Evolutionary conservation across 768 basidiomycete species (phyloP), one percentile per base, ranked within the genome.

Genomic region (Termitomyces sp.): DNA sequence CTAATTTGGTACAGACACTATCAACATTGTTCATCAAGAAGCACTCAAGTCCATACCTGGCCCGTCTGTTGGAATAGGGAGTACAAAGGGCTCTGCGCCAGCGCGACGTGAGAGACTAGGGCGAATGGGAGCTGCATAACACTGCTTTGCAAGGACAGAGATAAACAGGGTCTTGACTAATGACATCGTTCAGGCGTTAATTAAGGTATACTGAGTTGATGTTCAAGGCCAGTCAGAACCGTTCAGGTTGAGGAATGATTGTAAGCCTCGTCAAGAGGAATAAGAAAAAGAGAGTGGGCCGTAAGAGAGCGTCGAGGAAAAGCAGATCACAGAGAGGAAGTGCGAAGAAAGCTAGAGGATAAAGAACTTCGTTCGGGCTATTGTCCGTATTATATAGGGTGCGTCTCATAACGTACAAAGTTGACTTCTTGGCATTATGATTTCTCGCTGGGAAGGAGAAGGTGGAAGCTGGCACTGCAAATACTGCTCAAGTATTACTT

Each of bases 31-130:
- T 28, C 32, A 18, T 28, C 32, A 18, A 24, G 22, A 38, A 22
- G 36, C 24, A 12, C 5, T 40, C 8, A 22, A 33, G 4, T 38
- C 18, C 22, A 20, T 58, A 67, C 66, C 67, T 42, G 66, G 69
- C 13, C 67, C 67, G 28, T 68, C 68, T 8, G 20, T 58, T 13
- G 69, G 65, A 60, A 48, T 53, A 38, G 69, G 69, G 16, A 68
- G 67, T 13, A 65, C 60, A 53, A 70, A 68, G 8, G 60, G 57
- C 46, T 70, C 65, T 33, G 46, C 57, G 36, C 54, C 55, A 49
- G 59, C 59, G 48, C 63, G 60, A 51, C 24, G 54, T n/a, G 39
- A 46, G 45, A 52, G 1, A 16, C 44, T 22, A 50, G 59, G 35
- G 6, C 22, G 13, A 24, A 64, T 24, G 3, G 63, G 60, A 36